Base-by-base conservation (phyloP, 75 land plant species). In the Ceratopteris richardii region DNA sequence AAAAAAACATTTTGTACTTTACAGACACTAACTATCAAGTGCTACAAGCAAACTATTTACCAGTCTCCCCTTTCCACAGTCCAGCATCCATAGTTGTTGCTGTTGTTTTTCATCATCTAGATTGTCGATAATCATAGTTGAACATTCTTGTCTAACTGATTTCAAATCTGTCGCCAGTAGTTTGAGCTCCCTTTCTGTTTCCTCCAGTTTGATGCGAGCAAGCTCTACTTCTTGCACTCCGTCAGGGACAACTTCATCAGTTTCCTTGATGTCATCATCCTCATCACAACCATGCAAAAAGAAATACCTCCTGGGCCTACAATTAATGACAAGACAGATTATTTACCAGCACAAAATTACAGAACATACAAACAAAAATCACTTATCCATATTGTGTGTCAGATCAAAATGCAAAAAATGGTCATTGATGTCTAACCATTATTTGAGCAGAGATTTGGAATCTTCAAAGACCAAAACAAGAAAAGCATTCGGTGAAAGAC, bases 191-290 rank as follows among this genome's bases (percentile, higher is more conserved):
- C 91, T 73, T 31, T 94, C 96, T 66, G 65, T 76, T 56, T 80
- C 71, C 64, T 94, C 96, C 63, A 94, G 79, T 61, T 77, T 79
- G 24, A 89, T 70, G 53, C 74, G 81, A 37, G 98, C 98, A 51
- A 83, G 80, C 68, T 89, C 98, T n/a, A 94, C 96, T 68, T 94
- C 98, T 68, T 86, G 88, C 63, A 94, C 87, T 43, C 98, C 98
- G 54, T 89, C 90, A 62, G 98, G 98, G 59, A 94, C 98, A 18
- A 94, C 96, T 71, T 94, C 98, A 77, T 94, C 96, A 26, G 88
- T 80, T 74, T 85, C 98, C 54, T 94, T 96, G 64, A 73, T 90
- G 33, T 74, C 65, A 62, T 75, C 85, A 39, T 83, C 98, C 62
- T 88, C 97, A 61, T 82, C 85, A 52, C 70, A 44, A 25, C 78